Evolutionary conservation across 352 stramenopile genomes (phyloP).

Genomic region (Thalassiosira livingstoniorum): DNA sequence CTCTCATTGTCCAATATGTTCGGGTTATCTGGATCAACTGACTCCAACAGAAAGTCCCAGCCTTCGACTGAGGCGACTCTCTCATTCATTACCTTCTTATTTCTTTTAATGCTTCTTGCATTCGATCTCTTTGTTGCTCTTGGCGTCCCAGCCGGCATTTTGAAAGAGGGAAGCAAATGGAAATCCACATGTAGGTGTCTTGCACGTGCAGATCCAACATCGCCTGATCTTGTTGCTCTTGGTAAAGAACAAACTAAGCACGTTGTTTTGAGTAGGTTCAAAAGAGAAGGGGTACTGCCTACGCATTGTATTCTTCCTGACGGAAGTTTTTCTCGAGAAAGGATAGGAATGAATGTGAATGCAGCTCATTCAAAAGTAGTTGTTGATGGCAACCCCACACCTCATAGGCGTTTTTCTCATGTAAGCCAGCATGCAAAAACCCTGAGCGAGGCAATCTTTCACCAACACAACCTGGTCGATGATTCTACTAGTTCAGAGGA

Average conservation of each 20-base stretch:
- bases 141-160: slow-evolving; percentile 23
- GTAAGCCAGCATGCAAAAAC: slow-evolving; percentile 44
- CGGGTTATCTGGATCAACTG: slow-evolving; percentile 32
- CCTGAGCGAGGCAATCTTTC: slow-evolving; percentile 77
- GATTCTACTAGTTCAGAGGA: neutral
- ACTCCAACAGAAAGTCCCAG: slow-evolving; percentile 39
- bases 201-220: slow-evolving; percentile 74
- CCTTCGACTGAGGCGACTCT: slow-evolving; percentile 31
- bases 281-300: slow-evolving; percentile 59
- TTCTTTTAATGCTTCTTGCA: slow-evolving; percentile 45
- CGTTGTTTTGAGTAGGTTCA: slow-evolving; percentile 74
- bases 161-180: slow-evolving; percentile 61
- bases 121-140: slow-evolving; percentile 51
- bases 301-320: slow-evolving; percentile 66
- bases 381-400: neutral
- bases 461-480: slow-evolving; percentile 40
- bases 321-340: slow-evolving; percentile 68
- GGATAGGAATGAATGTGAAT: slow-evolving; percentile 20
- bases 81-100: slow-evolving; percentile 53
- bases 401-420: slow-evolving; percentile 20
- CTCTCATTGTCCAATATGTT: no score
- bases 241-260: slow-evolving; percentile 84
- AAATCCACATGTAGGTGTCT: slow-evolving; percentile 79
- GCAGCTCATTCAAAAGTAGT: slow-evolving; percentile 25
- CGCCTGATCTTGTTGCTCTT: slow-evolving; percentile 74